Conservation (phyloP, 1,139 yeast genomes). For the Taphrina populina region DNA sequence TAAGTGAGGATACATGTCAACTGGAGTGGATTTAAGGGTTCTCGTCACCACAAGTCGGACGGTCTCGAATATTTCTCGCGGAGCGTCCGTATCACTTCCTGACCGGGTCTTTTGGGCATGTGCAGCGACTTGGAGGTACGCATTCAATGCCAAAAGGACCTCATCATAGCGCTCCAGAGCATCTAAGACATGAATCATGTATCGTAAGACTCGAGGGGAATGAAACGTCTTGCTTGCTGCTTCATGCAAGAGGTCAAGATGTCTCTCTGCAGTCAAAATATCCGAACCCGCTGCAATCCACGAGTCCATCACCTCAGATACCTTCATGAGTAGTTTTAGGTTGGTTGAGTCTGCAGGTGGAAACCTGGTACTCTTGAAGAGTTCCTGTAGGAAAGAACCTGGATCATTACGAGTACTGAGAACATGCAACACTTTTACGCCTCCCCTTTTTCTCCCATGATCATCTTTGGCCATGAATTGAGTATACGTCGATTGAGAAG, state of each 20-base stretch:
- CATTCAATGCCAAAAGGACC: conserved; percentile 49
- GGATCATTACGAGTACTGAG: conserved; percentile 2
- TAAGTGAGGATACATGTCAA: background rate
- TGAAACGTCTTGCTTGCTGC: conserved; percentile 54
- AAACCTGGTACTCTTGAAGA: background rate
- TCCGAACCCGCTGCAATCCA: conserved; percentile 29
- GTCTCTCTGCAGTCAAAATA: conserved; percentile 35
- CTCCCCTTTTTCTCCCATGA: background rate
- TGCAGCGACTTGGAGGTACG: conserved; percentile 47
- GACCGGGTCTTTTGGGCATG: conserved; percentile 16
- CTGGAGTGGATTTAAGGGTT: background rate
- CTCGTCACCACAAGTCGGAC: background rate
- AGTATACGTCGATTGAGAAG: background rate
- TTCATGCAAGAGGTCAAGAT: conserved; percentile 43
- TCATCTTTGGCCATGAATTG: background rate
- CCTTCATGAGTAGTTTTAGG: background rate
- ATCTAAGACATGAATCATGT: conserved; percentile 44
- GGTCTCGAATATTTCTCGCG: background rate
- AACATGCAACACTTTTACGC: background rate
- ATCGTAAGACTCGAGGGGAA: conserved; percentile 50
- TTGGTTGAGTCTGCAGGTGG: conserved; percentile 14
- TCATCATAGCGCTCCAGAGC: conserved; percentile 45
- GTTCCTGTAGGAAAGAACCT: background rate
- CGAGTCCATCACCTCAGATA: background rate
- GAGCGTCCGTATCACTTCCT: conserved; percentile 2